A percentile compares a stretch with the other conserved stretches of the same genome.
Evolutionary conservation across 306 rosid species (phyloP).

Genomic region (Lithocarpus polystachyus): DNA sequence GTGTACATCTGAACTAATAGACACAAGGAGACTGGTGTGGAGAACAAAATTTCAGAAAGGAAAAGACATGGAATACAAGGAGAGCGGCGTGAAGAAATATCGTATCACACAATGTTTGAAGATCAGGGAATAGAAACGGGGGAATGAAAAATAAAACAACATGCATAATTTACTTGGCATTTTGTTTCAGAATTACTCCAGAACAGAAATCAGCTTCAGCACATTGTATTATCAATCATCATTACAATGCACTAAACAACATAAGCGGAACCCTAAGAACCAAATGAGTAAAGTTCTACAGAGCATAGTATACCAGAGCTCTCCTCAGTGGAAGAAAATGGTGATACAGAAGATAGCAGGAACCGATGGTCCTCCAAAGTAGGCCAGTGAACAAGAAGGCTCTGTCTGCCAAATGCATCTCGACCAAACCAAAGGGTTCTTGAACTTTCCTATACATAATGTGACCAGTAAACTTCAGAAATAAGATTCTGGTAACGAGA

Average conservation of each 20-base stretch:
- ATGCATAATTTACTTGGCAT: not conserved
- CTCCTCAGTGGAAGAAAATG: constrained; percentile 43
- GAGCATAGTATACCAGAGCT: constrained; percentile 46
- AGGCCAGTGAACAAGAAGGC: constrained; percentile 99
- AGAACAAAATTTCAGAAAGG: not conserved
- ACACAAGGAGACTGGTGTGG: not conserved
- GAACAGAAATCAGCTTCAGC: not conserved
- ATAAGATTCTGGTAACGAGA: not conserved
- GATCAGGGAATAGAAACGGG: not conserved
- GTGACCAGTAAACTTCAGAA: constrained; percentile 13
- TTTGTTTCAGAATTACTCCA: not conserved
- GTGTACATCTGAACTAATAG: not conserved
- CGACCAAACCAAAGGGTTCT: constrained; percentile 93
- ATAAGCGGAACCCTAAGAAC: constrained; percentile 4
- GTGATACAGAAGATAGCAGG: constrained; percentile 85
- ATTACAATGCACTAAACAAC: not conserved
- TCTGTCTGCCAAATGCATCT: constrained; percentile 88
- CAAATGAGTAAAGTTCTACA: constrained; percentile 8
- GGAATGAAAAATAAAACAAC: not conserved
- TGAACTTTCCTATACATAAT: constrained; percentile 53
- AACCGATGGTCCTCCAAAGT: constrained; percentile 62
- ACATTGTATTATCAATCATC: not conserved
- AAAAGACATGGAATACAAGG: not conserved
- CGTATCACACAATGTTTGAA: not conserved
- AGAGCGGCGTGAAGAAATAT: not conserved